Percentiles rank a stretch among this genome's conserved stretches.
Evolutionary conservation across 2,329 filamentous ascomycete genomes (phyloP).

Genomic region (Ophiostoma ulmi): DNA sequence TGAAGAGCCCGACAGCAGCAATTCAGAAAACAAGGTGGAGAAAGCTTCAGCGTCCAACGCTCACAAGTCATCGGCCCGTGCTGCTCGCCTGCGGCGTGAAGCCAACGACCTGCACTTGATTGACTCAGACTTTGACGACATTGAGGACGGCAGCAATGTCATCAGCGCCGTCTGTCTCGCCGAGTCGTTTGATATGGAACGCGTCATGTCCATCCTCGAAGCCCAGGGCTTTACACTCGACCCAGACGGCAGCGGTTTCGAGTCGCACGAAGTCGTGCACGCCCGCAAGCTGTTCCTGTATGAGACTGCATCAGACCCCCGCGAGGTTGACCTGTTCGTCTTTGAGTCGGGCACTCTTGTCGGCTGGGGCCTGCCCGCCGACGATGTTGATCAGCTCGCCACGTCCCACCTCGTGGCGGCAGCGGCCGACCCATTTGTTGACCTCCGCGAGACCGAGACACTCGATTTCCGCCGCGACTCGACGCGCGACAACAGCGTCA

Average conservation of each 20-base stretch:
- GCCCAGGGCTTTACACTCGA: conserved; percentile 58
- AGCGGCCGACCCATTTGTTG: conserved; percentile 66
- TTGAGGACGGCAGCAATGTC: conserved; percentile 38
- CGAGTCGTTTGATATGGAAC: conserved; percentile 59
- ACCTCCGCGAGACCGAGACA: conserved; percentile 77
- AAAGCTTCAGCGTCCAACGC: conserved; percentile 23
- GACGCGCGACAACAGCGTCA: conserved; percentile 64
- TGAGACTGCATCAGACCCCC: conserved; percentile 40
- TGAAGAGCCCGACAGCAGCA: conserved; percentile 30
- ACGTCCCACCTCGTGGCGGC: conserved; percentile 69
- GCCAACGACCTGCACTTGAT: background rate
- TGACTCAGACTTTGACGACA: conserved; percentile 19
- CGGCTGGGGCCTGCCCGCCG: conserved; percentile 78
- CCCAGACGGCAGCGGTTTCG: conserved; percentile 57
- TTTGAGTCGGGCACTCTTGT: conserved; percentile 94
- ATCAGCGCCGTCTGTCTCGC: conserved; percentile 59
- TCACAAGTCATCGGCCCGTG: background rate
- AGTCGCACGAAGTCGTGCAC: conserved; percentile 58
- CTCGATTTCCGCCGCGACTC: conserved; percentile 79
- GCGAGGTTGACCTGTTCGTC: conserved; percentile 83
- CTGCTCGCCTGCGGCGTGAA: conserved; percentile 13
- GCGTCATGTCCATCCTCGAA: conserved; percentile 53
- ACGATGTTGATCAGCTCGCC: conserved; percentile 63
- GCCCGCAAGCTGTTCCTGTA: conserved; percentile 42
- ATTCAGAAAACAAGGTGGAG: background rate